phyloP scores from a whole-genome alignment of 2,329 filamentous ascomycete genomes.

The Phaeosphaeriaceae sp. region DNA sequence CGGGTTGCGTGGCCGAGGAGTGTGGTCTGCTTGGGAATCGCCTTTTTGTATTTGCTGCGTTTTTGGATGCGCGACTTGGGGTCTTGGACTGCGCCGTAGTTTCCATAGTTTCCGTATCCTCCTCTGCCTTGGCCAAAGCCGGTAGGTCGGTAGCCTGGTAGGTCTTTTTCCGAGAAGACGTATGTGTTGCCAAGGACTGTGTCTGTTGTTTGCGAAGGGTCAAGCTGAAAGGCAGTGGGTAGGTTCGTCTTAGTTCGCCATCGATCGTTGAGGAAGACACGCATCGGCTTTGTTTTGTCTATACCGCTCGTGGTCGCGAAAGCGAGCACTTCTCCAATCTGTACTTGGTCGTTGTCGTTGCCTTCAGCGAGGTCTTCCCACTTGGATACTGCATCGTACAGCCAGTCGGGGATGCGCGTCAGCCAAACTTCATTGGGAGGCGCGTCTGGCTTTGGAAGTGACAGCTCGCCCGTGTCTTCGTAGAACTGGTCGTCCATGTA shows the following conservation, averaged over 20 bases:
- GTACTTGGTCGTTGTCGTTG: slow-evolving; percentile 47
- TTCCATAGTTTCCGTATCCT: slow-evolving; percentile 27
- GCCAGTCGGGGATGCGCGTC: slow-evolving; percentile 48
- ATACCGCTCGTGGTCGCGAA: slow-evolving; percentile 37
- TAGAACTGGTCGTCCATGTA: slow-evolving; percentile 52
- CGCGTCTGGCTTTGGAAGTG: slow-evolving; percentile 34
- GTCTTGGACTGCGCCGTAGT: slow-evolving; percentile 35
- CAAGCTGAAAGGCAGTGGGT: slow-evolving; percentile 88
- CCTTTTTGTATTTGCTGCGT: slow-evolving; percentile 43
- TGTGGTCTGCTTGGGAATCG: slow-evolving; percentile 55
- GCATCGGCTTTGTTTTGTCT: slow-evolving; percentile 59
- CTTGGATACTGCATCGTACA: slow-evolving; percentile 47
- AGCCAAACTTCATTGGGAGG: slow-evolving; percentile 43
- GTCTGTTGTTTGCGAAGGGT: slow-evolving; percentile 62
- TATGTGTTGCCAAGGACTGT: slow-evolving; percentile 79
- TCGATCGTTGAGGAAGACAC: slow-evolving; percentile 68
- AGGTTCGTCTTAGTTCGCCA: slow-evolving; percentile 72
- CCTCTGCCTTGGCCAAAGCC: slow-evolving; percentile 33
- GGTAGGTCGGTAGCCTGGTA: slow-evolving; percentile 71
- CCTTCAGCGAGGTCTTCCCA: slow-evolving; percentile 44
- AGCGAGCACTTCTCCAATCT: slow-evolving; percentile 44
- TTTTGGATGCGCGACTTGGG: slow-evolving; percentile 43
- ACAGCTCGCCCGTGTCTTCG: slow-evolving; percentile 53
- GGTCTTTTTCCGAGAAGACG: slow-evolving; percentile 91
- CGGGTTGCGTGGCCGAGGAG: slow-evolving; percentile 66